Evolutionary conservation across 1,284 basidiomycete genomes (phyloP), one percentile per base, ranked within the genome.

Genomic region (Retiboletus flavoniger): DNA sequence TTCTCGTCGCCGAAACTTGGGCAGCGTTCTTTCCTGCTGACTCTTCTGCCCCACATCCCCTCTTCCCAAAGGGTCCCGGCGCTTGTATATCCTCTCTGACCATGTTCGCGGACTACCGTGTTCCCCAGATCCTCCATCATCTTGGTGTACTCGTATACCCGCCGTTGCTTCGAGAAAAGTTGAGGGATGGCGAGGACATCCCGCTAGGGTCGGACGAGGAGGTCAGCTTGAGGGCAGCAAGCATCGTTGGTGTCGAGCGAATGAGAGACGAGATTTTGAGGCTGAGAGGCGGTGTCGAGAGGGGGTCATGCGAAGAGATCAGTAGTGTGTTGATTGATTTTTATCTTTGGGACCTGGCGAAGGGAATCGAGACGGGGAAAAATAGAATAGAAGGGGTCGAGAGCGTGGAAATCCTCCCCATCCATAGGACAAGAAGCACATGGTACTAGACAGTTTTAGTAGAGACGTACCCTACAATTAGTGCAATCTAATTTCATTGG

Each of bases 91-190:
- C 79, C 47, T 73, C 84, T 47, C 77, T 93, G 10, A 91, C 90
- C 14, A 93, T 92, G 91, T 93, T 93, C 68, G 89, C 91, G 5
- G 91, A 93, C 72, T 93, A 93, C 69, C 83, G 90, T 41, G 87
- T 93, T 7, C 91, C 90, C 3, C 91, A 93, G 67, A 89, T 93
- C 54, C 73, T 93, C 28, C 87, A 92, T 69, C 89, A 91, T 64
- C 78, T 93, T 16, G 75, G 79, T 38, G 85, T 91, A 58, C 75
- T 93, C 46, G 68, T 75, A 1, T 93, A 93, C 70, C 82, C 89
- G 3, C 69, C 77, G 0, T 66, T 76, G 4, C 77, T 93, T 44
- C 63, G 79, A 10, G 66, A 72, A 14, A 72, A 75, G 28, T 76
- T 93, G 32, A 63, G 67, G 6, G 59, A 72, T 8, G 75, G 77